Evolutionary conservation across 2,329 filamentous ascomycete species (phyloP), one percentile per base, ranked within the genome.

Genomic region (Penicillium sp.): DNA sequence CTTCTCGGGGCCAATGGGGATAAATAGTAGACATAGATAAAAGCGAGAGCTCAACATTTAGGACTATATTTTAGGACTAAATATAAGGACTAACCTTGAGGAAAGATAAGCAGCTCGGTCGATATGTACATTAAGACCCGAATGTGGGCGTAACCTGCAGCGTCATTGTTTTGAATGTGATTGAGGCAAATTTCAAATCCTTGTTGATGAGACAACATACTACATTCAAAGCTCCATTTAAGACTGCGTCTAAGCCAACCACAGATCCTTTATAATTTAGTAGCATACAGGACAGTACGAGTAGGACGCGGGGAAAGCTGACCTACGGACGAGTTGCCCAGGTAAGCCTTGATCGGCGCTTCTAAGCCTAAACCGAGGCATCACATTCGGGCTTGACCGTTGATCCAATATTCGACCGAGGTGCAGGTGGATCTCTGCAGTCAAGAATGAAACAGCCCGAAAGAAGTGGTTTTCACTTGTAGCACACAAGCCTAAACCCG

Each of bases 311-410:
- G 43, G 35, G 43, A 49, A 54, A 54, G 35, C 21, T 37, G 42
- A 33, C 13, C 52, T 27, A 40, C 23, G 6, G 37, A 21, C n/a
- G 15, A 50, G 38, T 19, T 25, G 10, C 41, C 41, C 21, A 43
- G 21, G 41, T 27, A 23, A 48, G 46, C 15, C 33, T 25, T 10
- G 29, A 35, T 48, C 46, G 46, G 46, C 46, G 19, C 29, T 23
- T 47, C 45, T 7, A 46, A 45, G n/a, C 23, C 47, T 40, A 15
- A 17, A 42, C 56, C 56, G 49, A 58, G 58, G 55, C 35, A 46
- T 54, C 50, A 57, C 43, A 49, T 47, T 51, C 31, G 13, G 38
- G 17, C 17, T 27, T 47, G 33, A 27, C 7, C 15, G 9, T 38
- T 46, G 31, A 31, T 29, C n/a, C 46, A 41, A 33, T 25, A 23